Evolutionary conservation across 2,329 filamentous ascomycete genomes (phyloP).

Genomic region (Leptographium galeiforme): DNA sequence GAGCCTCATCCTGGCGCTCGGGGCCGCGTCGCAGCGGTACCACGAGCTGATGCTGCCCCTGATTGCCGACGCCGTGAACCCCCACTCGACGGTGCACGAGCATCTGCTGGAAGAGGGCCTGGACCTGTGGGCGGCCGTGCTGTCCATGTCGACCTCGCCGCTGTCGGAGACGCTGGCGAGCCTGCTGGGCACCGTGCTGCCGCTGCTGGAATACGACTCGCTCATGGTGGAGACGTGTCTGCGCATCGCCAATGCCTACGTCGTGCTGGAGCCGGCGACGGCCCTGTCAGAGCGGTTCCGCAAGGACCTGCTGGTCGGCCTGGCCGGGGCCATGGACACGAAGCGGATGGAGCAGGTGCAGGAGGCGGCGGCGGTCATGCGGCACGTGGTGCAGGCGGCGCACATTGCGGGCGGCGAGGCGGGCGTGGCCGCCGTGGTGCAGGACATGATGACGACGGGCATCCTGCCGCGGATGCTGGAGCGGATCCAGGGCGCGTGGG

Average conservation of each 20-base stretch:
- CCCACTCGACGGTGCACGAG: conserved; percentile 58
- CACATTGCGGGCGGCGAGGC: conserved; percentile 46
- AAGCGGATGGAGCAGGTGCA: conserved; percentile 45
- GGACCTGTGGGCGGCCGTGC: conserved; percentile 72
- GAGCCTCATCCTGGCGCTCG: conserved; percentile 77
- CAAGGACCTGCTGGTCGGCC: conserved; percentile 33
- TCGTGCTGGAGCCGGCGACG: conserved; percentile 54
- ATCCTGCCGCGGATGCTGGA: conserved; percentile 52
- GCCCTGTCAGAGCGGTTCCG: conserved; percentile 45
- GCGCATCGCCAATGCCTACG: conserved; percentile 55
- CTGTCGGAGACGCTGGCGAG: conserved; percentile 47
- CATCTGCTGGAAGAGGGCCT: conserved; percentile 87
- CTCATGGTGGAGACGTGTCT: conserved; percentile 50
- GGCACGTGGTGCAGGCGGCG: conserved; percentile 51
- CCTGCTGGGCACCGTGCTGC: conserved; percentile 49
- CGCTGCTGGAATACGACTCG: conserved; percentile 52
- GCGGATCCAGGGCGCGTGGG: conserved; percentile 53
- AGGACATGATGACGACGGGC: conserved; percentile 50
- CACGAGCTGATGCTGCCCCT: conserved; percentile 71
- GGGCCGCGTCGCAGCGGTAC: conserved; percentile 61
- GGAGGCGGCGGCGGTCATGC: conserved; percentile 46
- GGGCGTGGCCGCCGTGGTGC: conserved; percentile 49
- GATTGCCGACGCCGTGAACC: conserved; percentile 65
- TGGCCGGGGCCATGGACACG: conserved; percentile 35
- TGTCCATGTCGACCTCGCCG: conserved; percentile 51